Conservation (phyloP, 176 grass and related monocot species). For the Microstegium vimineum region DNA sequence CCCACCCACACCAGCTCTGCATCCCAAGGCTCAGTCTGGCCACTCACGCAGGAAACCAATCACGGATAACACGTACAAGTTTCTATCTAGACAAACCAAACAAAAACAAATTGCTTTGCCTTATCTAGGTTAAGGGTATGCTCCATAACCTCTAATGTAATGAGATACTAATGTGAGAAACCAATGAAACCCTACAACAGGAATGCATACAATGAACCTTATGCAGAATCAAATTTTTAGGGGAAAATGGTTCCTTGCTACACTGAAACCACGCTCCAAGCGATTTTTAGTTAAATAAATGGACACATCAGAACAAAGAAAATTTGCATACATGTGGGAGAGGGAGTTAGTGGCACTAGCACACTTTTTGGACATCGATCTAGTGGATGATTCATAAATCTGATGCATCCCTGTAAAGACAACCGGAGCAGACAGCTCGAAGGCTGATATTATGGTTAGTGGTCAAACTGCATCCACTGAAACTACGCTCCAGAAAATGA, state of each 20-base stretch:
- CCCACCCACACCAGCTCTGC: not conserved
- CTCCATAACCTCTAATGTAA: not conserved
- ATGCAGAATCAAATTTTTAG: not conserved
- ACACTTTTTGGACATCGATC: not conserved
- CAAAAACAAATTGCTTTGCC: not conserved
- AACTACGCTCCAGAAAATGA: constrained; percentile 8
- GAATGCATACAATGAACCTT: not conserved
- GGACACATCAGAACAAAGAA: not conserved
- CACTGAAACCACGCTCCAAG: not conserved
- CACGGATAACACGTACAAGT: not conserved
- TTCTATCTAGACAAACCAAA: not conserved
- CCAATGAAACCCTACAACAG: not conserved
- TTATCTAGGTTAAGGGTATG: not conserved
- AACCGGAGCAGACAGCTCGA: not conserved
- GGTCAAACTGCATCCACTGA: constrained; percentile 14
- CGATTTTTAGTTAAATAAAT: not conserved
- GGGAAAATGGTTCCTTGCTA: not conserved
- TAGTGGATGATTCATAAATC: not conserved
- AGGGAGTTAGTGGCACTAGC: not conserved
- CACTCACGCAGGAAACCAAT: not conserved
- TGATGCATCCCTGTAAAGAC: constrained; percentile 11
- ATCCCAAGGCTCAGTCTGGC: not conserved
- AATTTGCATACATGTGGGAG: not conserved
- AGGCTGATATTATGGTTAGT: not conserved
- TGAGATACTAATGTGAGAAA: not conserved